phyloP scores from a whole-genome alignment of 176 grass and related monocot genomes.

The Musa beccarii region DNA sequence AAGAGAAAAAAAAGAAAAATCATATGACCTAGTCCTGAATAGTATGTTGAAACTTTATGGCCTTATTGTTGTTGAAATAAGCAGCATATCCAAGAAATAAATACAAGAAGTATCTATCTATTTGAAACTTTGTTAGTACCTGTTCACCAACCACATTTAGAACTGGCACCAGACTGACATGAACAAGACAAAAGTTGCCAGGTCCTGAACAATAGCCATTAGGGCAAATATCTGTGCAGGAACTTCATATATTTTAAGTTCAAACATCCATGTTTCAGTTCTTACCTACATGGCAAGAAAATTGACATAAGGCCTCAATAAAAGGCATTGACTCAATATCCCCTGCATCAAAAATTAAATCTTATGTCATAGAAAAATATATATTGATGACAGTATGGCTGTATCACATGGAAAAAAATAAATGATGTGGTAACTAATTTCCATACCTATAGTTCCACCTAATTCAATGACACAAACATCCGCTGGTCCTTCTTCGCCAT shows the following conservation, averaged over 20 bases:
- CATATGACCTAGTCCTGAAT: too few species aligned
- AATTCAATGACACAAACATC: conserved; percentile 49
- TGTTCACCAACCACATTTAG: conserved; percentile 43
- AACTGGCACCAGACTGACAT: conserved; percentile 39
- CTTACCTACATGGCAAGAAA: conserved; percentile 36
- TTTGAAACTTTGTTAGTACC: conserved; percentile 13
- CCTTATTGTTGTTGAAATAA: too few species aligned
- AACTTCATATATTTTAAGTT: not conserved
- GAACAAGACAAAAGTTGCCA: conserved; percentile 36
- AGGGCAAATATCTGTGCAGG: not conserved
- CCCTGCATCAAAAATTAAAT: conserved; percentile 21
- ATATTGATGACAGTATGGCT: not conserved
- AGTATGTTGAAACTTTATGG: too few species aligned
- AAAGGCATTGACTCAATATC: conserved; percentile 45
- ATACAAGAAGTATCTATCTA: not conserved
- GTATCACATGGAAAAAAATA: not conserved
- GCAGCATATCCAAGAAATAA: too few species aligned
- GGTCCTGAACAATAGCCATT: conserved; percentile 27
- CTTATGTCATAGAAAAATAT: not conserved
- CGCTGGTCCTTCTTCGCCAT: conserved; percentile 34
- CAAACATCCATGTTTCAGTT: not conserved
- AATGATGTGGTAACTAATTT: not conserved
- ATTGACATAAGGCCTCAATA: conserved; percentile 41
- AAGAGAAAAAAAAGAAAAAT: conserved; percentile 3
- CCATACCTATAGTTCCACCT: conserved; percentile 40